These are phyloP conservation scores for Dictyostelium brefeldianum DNA, from an alignment of 78 protist genomes.

Conservation along the genomic window DNA sequence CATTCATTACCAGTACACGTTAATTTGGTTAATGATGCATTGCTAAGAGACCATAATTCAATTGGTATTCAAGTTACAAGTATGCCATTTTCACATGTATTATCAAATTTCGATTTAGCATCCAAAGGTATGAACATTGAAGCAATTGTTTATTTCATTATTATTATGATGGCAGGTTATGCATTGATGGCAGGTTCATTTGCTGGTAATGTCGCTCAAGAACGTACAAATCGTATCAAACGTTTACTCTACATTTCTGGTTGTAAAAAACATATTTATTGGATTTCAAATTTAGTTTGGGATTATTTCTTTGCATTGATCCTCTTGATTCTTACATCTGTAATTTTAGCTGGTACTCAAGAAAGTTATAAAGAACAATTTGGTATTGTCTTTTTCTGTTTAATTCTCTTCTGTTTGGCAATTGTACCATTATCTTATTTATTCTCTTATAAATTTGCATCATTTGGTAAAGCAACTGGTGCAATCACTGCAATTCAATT, in stretches of 20 bases:
- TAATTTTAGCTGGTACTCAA: neutral
- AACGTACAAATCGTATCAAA: constrained; percentile 26
- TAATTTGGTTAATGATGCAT: neutral
- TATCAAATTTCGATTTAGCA: neutral
- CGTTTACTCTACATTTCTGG: constrained; percentile 49
- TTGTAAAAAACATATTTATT: constrained; percentile 46
- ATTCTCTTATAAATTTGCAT: constrained; percentile 23
- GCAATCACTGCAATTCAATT: constrained; percentile 16
- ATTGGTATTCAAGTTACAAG: neutral
- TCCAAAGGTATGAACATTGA: neutral
- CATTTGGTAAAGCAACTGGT: constrained; percentile 36
- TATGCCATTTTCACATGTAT: constrained; percentile 36
- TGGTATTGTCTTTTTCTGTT: constrained; percentile 16
- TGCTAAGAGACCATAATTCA: neutral
- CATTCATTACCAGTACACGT: constrained; percentile 42
- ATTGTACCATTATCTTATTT: constrained; percentile 19
- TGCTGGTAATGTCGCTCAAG: constrained; percentile 24
- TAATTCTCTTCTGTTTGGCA: neutral
- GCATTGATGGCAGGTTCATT: constrained; percentile 24
- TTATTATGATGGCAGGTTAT: constrained; percentile 1
- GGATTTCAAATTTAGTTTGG: constrained; percentile 46
- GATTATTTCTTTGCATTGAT: constrained; percentile 25
- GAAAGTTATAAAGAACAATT: neutral
- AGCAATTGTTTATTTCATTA: constrained; percentile 15
- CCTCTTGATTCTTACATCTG: neutral